Evolutionary conservation across 306 rosid species (phyloP), one percentile per base, ranked within the genome.

Genomic region (Trifolium subterraneum): DNA sequence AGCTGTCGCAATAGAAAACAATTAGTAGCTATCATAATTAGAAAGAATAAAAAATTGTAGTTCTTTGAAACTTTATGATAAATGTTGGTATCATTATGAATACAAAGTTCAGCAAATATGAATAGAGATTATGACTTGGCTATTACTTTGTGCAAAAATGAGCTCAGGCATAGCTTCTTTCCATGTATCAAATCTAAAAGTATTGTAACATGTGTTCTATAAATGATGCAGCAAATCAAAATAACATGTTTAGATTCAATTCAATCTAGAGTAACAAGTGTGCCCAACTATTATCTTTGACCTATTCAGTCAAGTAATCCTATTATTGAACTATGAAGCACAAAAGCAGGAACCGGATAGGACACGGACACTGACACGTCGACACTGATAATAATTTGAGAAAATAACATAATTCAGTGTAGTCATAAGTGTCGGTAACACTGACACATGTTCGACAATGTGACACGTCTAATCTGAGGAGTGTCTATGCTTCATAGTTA

Each of bases 1-100:
- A 92, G 67, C 98, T 92, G 71, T 48, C 33, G 39, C 10, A 36
- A 39, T 20, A 33, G 4, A 61, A 70, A 75, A 71, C 60, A 62
- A 60, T 75, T 42, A 71, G 64, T 59, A 71, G 73, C 29, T 33
- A 13, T 22, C n/a, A 29, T 59, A 13, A 59, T 52, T 52, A 14
- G 44, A 8, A 22, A 65, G 3, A 2, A 29, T 10, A 29, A 1
- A 31, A 29, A 42, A 20, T 1, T 11, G 50, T 59, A 35, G 42
- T 23, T 48, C 18, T 63, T 48, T 78, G 61, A 5, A 38, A 69
- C 29, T 64, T 25, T 35, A 48, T 23, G 3, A 62, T 25, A 62
- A 78, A 38, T 36, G 72, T 18, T 35, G 33, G 64, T 35, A 47
- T 78, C 76, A 36, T 36, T 22, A 38, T 23, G 31, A 16, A 65